phyloP scores from a whole-genome alignment of 2,329 filamentous ascomycete genomes.

The Calonectria naviculata region DNA sequence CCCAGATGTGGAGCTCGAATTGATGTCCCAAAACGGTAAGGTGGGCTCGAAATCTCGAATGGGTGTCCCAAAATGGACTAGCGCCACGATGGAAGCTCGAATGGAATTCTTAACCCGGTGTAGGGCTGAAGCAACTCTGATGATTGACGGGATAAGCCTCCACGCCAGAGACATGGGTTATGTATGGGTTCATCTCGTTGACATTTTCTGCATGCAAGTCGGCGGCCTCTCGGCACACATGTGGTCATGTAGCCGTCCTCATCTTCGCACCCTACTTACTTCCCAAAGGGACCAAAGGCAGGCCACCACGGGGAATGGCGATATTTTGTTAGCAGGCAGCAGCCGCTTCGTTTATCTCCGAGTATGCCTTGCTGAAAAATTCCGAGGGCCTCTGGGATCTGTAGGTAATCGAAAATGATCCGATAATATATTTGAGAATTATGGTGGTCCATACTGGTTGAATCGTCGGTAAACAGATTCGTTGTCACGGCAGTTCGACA shows the following conservation, averaged over 20 bases:
- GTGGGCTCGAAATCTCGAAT: conserved; percentile 33
- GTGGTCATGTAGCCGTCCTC: background rate
- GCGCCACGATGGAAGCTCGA: conserved; percentile 29
- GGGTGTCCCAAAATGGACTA: background rate
- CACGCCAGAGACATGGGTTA: background rate
- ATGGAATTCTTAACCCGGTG: conserved; percentile 31
- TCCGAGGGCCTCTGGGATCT: too few relatives aligned
- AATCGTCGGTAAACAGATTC: background rate
- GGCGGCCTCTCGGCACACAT: background rate
- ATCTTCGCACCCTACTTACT: background rate
- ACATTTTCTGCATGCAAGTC: background rate
- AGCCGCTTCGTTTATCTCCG: too few relatives aligned
- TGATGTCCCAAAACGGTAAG: background rate
- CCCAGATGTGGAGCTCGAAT: conserved; percentile 2
- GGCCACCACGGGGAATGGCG: background rate
- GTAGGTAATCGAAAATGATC: background rate
- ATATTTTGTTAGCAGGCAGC: background rate
- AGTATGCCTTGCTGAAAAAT: too few relatives aligned
- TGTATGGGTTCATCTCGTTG: background rate
- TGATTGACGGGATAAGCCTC: background rate
- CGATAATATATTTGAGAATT: background rate
- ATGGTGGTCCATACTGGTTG: background rate
- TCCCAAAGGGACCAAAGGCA: background rate
- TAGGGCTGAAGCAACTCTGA: background rate
- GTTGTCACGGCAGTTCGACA: too few relatives aligned